A percentile compares a stretch with the other conserved stretches of the same genome.
phyloP scores from a whole-genome alignment of 73 alveolate species.

The Stentor coeruleus region DNA sequence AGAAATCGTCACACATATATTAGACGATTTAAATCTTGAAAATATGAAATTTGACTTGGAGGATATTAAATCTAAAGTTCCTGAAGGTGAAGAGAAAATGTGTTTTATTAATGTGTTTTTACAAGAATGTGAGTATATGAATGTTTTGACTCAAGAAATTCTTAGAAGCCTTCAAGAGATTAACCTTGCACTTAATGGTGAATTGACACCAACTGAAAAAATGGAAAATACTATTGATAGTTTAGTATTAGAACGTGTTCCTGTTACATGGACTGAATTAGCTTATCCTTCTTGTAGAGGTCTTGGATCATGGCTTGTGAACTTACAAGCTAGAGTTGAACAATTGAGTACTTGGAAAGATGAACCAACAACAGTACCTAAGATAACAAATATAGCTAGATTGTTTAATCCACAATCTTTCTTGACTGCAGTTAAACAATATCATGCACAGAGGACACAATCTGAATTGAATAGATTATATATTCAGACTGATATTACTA shows the following conservation, averaged over 20 bases:
- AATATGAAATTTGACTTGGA: conserved; percentile 75
- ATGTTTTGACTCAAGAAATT: conserved; percentile 78
- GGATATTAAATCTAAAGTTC: conserved; percentile 72
- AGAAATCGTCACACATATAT: conserved; percentile 65
- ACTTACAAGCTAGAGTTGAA: conserved; percentile 90
- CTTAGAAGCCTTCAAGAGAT: conserved; percentile 86
- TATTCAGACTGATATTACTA: conserved; percentile 97
- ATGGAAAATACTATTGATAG: conserved; percentile 92
- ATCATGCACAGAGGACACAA: conserved; percentile 90
- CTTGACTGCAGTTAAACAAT: conserved; percentile 99
- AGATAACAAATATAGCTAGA: conserved; percentile 91
- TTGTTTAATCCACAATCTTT: conserved; percentile 99
- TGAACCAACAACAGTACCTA: conserved; percentile 90
- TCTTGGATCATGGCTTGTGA: conserved; percentile 96
- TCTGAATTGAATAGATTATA: conserved; percentile 94
- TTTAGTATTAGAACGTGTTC: conserved; percentile 89
- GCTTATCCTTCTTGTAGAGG: conserved; percentile 98
- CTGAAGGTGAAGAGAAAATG: conserved; percentile 86
- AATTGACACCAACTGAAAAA: conserved; percentile 95
- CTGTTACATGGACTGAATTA: conserved; percentile 90
- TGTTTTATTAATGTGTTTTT: conserved; percentile 95
- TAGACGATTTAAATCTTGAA: conserved; percentile 69
- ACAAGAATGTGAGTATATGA: conserved; percentile 98
- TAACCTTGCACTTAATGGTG: conserved; percentile 94
- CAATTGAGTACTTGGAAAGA: conserved; percentile 90